These are phyloP conservation scores for Papiliotrema nemorosa DNA, from an alignment of 1,284 basidiomycete species.

Conservation along the genomic window DNA sequence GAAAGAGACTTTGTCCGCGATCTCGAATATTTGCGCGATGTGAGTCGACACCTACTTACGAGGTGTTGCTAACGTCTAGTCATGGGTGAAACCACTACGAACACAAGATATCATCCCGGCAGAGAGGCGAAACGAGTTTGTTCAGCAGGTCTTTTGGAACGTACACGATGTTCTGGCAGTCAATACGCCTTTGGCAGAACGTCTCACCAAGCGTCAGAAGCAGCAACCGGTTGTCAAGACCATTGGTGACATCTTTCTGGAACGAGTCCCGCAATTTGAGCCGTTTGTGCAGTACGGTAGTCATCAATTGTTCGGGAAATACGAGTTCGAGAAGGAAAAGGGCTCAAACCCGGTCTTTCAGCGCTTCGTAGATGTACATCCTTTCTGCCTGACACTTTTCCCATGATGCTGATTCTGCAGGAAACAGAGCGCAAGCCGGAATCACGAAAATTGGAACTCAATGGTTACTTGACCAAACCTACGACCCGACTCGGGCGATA, in stretches of 20 bases:
- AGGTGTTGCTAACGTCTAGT: slow-evolving; percentile 51
- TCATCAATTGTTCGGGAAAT: slow-evolving; percentile 97
- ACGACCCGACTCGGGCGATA: slow-evolving; percentile 96
- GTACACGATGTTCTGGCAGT: slow-evolving; percentile 89
- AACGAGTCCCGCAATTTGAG: slow-evolving; percentile 80
- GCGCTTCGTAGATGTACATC: slow-evolving; percentile 82
- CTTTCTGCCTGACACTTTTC: not conserved
- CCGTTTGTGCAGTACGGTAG: slow-evolving; percentile 95
- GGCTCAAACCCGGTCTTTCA: slow-evolving; percentile 88
- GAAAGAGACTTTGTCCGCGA: slow-evolving; percentile 97
- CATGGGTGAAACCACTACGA: slow-evolving; percentile 84
- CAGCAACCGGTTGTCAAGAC: slow-evolving; percentile 86
- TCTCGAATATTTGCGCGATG: slow-evolving; percentile 95
- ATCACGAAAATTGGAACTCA: slow-evolving; percentile 93
- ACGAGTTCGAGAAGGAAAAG: slow-evolving; percentile 99
- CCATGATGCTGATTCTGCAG: slow-evolving; percentile 54
- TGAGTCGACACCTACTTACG: slow-evolving; percentile 49
- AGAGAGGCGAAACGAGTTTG: slow-evolving; percentile 75
- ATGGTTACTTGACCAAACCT: slow-evolving; percentile 97
- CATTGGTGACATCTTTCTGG: slow-evolving; percentile 88
- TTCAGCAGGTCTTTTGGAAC: slow-evolving; percentile 98
- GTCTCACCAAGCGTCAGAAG: slow-evolving; percentile 94
- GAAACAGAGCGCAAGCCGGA: slow-evolving; percentile 87
- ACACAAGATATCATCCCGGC: slow-evolving; percentile 71
- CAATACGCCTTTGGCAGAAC: slow-evolving; percentile 82